Base-by-base conservation (phyloP, 164 flowering plant genomes). In the Magnolia officinalis region DNA sequence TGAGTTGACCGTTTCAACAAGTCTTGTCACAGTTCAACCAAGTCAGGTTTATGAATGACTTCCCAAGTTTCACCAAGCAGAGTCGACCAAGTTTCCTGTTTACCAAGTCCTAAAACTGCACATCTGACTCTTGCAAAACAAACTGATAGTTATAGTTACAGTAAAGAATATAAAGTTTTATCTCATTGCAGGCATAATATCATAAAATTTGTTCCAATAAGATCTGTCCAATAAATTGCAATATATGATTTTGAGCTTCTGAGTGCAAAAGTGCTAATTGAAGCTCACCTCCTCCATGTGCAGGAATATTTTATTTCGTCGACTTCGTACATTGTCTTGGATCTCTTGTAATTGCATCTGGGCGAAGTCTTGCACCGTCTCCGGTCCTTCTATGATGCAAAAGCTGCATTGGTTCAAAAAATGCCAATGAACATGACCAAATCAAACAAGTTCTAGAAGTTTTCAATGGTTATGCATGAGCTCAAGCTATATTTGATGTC, bases 371-470 rank as follows among this genome's bases (percentile, higher is more conserved):
- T 89, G 90, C 45, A 90, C 98, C 45, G 98, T 89, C 76, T 94
- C 98, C 2, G 98, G 98, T 31, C 98, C 98, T 88, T 94, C 98
- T 78, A 94, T 94, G 81, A 94, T 94, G 72, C 98, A 94, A 83
- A 94, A 94, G 69, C 96, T 92, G 92, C 83, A 84, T 58, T 68
- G 29, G 52, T 18, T 7, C 14, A 29, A 31, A 29, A 37, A 55
- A n/a, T 45, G 16, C 19, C 65, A 23, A 50, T 6, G 45, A 11
- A 63, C 3, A 20, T 24, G 8, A 49, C 13, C 14, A 74, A 4
- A 49, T 37, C 51, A 19, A 72, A 45, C 29, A 63, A 49, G 19
- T 20, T 8, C n/a, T 24, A 23, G 8, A 77, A 16, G 29, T 73
- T 16, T 19, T 2, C 63, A 74, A 51, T 29, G n/a, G 7, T 71